Conservation (phyloP, 2,329 filamentous ascomycete species). For the Fusarium sp. region DNA sequence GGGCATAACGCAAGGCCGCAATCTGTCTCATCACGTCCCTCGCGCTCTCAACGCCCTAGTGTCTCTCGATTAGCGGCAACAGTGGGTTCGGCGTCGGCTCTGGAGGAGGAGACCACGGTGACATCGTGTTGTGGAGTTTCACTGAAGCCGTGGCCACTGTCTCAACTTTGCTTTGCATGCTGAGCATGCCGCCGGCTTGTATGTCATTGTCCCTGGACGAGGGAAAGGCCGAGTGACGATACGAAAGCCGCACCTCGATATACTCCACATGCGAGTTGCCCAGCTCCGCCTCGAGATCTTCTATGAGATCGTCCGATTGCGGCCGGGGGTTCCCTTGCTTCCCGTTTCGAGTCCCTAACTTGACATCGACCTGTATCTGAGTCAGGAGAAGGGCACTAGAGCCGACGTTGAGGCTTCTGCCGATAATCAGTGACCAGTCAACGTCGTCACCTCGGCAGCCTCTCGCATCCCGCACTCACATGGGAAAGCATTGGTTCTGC, state of each 20-base stretch:
- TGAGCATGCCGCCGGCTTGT: conserved; percentile 49
- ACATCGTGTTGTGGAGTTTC: conserved; percentile 58
- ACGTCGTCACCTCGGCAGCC: background rate
- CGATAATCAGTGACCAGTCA: conserved; percentile 21
- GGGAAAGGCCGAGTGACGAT: conserved; percentile 67
- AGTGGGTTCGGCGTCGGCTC: conserved; percentile 51
- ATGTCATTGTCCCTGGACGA: conserved; percentile 39
- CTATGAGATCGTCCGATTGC: conserved; percentile 66
- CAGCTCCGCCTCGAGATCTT: conserved; percentile 67
- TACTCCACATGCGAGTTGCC: conserved; percentile 61
- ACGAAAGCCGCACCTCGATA: conserved; percentile 62
- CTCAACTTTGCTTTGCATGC: conserved; percentile 60
- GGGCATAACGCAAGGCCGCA: conserved; percentile 17
- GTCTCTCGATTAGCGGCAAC: conserved; percentile 56
- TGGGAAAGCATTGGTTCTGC: conserved; percentile 55
- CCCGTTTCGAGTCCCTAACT: conserved; percentile 4
- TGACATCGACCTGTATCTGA: conserved; percentile 52
- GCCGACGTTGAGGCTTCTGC: conserved; percentile 55
- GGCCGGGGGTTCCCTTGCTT: conserved; percentile 45
- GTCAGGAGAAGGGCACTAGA: conserved; percentile 61
- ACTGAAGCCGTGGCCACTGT: conserved; percentile 64
- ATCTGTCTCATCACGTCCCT: conserved; percentile 53
- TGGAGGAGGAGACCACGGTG: conserved; percentile 61
- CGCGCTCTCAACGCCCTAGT: conserved; percentile 61
- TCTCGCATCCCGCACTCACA: conserved; percentile 46